Percentiles rank a stretch among this genome's conserved stretches.
phyloP scores from a whole-genome alignment of 768 basidiomycete species.

The Amanita fuliginea region DNA sequence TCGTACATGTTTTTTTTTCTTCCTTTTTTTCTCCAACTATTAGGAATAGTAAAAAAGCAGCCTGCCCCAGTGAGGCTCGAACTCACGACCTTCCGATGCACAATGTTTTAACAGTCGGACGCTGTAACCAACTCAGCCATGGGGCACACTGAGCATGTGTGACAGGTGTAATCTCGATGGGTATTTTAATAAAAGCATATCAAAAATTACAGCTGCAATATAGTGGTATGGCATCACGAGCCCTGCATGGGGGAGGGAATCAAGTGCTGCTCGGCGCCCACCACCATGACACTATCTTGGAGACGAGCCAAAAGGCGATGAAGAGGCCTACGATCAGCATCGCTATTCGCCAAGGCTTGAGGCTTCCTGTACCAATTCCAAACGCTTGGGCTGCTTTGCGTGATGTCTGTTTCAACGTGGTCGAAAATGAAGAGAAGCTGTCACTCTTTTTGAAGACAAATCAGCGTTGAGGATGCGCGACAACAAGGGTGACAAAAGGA shows the following conservation, averaged over 20 bases:
- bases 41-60: not conserved
- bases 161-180: not conserved
- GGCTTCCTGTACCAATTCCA: constrained; percentile 52
- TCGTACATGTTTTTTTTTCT: too few relatives aligned
- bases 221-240: not conserved
- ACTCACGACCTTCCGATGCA: constrained; percentile 58
- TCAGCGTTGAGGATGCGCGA: not conserved
- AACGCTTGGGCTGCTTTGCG: constrained; percentile 65
- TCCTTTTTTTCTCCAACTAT: too few relatives aligned
- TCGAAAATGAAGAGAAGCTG: constrained; percentile 54
- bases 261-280: not conserved
- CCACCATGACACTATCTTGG: constrained; percentile 40
- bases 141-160: constrained; percentile 30
- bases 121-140: constrained; percentile 73
- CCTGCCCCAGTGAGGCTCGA: constrained; percentile 62
- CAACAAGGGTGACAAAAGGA: not conserved
- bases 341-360: constrained; percentile 62
- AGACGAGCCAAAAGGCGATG: constrained; percentile 44
- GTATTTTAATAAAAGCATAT: not conserved
- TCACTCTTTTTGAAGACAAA: constrained; percentile 35
- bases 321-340: constrained; percentile 45
- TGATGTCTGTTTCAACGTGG: constrained; percentile 53
- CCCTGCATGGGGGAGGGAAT: not conserved
- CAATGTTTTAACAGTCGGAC: constrained; percentile 51
- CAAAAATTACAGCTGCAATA: not conserved